These are phyloP conservation scores for Fusarium austroafricanum DNA, from an alignment of 2,329 filamentous ascomycete species.

Conservation along the genomic window DNA sequence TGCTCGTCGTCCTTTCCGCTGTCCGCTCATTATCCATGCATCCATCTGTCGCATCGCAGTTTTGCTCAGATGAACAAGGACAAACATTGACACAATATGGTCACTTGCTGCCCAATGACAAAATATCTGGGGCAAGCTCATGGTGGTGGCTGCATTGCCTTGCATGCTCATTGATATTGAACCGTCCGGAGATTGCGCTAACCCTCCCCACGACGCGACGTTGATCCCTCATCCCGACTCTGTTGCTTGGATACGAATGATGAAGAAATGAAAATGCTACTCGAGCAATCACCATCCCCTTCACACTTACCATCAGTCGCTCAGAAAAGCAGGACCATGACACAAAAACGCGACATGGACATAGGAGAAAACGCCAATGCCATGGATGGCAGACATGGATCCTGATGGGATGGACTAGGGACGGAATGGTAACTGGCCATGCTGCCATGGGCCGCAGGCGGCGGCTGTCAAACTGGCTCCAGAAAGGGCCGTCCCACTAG, in stretches of 20 bases:
- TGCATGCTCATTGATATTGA: conserved; percentile 21
- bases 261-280: conserved; percentile 41
- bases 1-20: conserved; percentile 18
- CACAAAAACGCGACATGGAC: conserved; percentile 17
- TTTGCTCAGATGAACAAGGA: conserved; percentile 5
- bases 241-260: conserved; percentile 17
- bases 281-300: conserved; percentile 16
- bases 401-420: conserved; percentile 36
- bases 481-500: conserved; percentile 48
- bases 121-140: conserved; percentile 14
- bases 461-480: conserved; percentile 47
- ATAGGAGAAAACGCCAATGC: conserved; percentile 24
- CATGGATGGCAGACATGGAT: conserved; percentile 36
- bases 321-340: conserved; percentile 20
- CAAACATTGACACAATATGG: conserved; percentile 24
- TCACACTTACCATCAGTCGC: conserved; percentile 19
- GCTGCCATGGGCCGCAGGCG: conserved; percentile 35
- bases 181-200: conserved; percentile 35
- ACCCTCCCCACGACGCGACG: conserved; percentile 10
- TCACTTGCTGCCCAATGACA: conserved; percentile 53
- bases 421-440: conserved; percentile 42
- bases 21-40: conserved; percentile 21
- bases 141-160: conserved; percentile 20
- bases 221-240: conserved; percentile 23
- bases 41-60: conserved; percentile 18